Evolutionary conservation across 169 alveolate genomes (phyloP), one percentile per base, ranked within the genome.

Genomic region (Plasmodium ovale): DNA sequence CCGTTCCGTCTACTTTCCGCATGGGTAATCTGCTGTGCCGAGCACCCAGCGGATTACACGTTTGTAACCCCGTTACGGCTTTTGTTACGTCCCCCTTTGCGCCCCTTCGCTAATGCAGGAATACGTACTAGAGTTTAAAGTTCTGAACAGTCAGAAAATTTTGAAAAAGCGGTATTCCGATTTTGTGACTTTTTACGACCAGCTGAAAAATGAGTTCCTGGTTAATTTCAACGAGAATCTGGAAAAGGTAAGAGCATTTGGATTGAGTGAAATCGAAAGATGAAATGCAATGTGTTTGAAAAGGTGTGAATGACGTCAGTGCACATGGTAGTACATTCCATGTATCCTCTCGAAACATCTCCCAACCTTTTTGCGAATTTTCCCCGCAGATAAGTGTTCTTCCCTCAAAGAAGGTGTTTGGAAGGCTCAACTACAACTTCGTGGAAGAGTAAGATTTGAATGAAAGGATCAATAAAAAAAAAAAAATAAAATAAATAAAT

Each of bases 51-150:
- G n/a, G n/a, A n/a, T n/a, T n/a, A n/a, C n/a, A n/a, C n/a, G n/a
- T n/a, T n/a, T n/a, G n/a, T n/a, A 39, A 39, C 9, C 5, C 5
- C 51, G 9, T 39, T 6, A 5, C 5, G n/a, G 51, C 51, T 6
- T 39, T 6, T 39, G 5, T 54, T 54, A 23, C 14, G 2, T 6
- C 72, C 10, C 5, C 6, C 31, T 27, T 51, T 1, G 33, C 62
- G 23, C 35, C 19, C 19, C 0, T 60, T 3, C 14, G 7, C 71
- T 31, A 7, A 33, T 49, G 49, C 65, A 74, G 88, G 88, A 74
- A 51, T 74, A 74, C 54, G 49, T 74, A 31, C 70, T 74, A 3
- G 88, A 74, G 64, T 74, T 74, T 65, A 74, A 74, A 31, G 88
- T 67, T 44, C 73, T 74, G 68, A 74, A 60, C 54, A 74, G 47